These are phyloP conservation scores for Saccharomyces mikatae DNA, from an alignment of 805 yeast genomes.

Conservation along the genomic window DNA sequence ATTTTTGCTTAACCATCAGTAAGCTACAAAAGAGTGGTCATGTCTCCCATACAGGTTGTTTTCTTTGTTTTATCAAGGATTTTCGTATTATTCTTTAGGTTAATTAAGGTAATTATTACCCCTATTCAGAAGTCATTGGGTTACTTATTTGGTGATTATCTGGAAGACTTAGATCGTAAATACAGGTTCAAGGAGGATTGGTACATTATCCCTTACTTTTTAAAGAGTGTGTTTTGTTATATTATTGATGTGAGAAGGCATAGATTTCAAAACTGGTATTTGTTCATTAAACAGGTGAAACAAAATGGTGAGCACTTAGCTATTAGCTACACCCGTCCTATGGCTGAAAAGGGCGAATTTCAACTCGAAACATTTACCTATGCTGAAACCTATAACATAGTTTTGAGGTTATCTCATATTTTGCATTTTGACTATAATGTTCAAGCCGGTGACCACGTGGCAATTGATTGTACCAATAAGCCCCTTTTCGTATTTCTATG, in stretches of 20 bases:
- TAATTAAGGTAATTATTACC: slow-evolving; percentile 12
- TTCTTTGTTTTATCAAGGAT: slow-evolving; percentile 11
- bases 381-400: slow-evolving; percentile 55
- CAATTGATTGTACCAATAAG: slow-evolving; percentile 70
- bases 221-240: slow-evolving; percentile 37
- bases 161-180: slow-evolving; percentile 20
- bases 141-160: slow-evolving; percentile 9
- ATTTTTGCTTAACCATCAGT: neutral
- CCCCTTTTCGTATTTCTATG: slow-evolving; percentile 74
- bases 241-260: slow-evolving; percentile 20
- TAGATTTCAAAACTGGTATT: slow-evolving; percentile 57
- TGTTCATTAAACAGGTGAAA: slow-evolving; percentile 49
- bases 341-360: slow-evolving; percentile 48
- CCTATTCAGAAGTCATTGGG: slow-evolving; percentile 8
- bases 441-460: slow-evolving; percentile 59
- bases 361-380: slow-evolving; percentile 59
- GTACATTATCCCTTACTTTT: slow-evolving; percentile 39
- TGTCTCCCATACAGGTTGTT: slow-evolving; percentile 1
- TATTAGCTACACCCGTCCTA: slow-evolving; percentile 44
- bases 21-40: neutral
- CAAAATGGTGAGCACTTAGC: slow-evolving; percentile 47
- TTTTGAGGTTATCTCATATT: slow-evolving; percentile 58
- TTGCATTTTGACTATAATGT: slow-evolving; percentile 58
- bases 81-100: slow-evolving; percentile 8
- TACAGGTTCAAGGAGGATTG: slow-evolving; percentile 45